Percentiles rank a stretch among this genome's conserved stretches.
These are phyloP conservation scores for Hyphodiscus sp. DNA, from an alignment of 2,329 filamentous ascomycete genomes.

Conservation along the genomic window DNA sequence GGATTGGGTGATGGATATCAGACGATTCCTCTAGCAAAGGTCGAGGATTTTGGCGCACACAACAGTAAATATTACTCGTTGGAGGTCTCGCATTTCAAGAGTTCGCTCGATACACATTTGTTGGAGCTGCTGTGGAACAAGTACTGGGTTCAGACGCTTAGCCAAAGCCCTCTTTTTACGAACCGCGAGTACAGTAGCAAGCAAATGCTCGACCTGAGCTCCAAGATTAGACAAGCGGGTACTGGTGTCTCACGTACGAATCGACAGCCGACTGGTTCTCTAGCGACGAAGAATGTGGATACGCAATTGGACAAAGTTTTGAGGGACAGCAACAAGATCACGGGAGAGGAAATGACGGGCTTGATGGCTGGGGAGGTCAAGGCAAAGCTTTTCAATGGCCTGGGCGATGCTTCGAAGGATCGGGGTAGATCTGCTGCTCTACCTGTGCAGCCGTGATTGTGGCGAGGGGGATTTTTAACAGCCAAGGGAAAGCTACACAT, in stretches of 20 bases:
- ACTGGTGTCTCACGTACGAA: conserved; percentile 31
- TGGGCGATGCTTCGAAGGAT: conserved; percentile 15
- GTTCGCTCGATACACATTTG: conserved; percentile 77
- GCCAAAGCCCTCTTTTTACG: conserved; percentile 80
- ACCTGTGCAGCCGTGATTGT: background rate
- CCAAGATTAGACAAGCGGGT: conserved; percentile 68
- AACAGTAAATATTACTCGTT: conserved; percentile 85
- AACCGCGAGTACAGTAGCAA: conserved; percentile 91
- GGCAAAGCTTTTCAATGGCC: conserved; percentile 40
- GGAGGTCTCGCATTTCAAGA: conserved; percentile 92
- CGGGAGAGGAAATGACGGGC: conserved; percentile 43
- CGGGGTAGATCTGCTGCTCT: background rate
- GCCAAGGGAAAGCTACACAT: background rate
- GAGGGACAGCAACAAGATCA: conserved; percentile 49
- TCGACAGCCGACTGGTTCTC: conserved; percentile 22
- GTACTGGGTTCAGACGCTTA: conserved; percentile 96
- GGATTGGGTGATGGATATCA: conserved; percentile 54
- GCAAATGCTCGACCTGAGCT: conserved; percentile 81
- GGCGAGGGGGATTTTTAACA: background rate
- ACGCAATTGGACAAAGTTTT: conserved; percentile 48
- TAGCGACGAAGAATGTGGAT: conserved; percentile 30
- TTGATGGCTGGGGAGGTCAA: conserved; percentile 41
- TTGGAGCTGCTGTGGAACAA: conserved; percentile 95
- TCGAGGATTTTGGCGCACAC: conserved; percentile 92
- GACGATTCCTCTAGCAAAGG: conserved; percentile 85